Base-by-base conservation (phyloP, 768 basidiomycete genomes). In the Auriscalpium microsporum region DNA sequence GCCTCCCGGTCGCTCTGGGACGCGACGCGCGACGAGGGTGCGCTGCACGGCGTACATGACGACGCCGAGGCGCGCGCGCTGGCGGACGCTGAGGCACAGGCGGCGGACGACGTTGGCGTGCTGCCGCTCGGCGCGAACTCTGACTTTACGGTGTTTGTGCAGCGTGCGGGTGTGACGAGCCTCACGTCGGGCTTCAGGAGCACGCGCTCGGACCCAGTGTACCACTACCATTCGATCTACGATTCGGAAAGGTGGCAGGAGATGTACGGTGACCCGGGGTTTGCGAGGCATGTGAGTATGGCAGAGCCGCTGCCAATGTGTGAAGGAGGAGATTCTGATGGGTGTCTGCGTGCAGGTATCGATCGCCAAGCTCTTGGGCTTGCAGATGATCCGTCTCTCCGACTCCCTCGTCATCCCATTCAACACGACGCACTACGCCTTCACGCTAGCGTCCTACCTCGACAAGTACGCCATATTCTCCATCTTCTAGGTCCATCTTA, bases 81-180 rank as follows among this genome's bases (percentile, higher is more conserved):
- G 52, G 77, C 78, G 62, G 66, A 74, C 19, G 63, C 69, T 17
- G 64, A 69, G 13, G 67, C 76, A 58, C 55, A n/a, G 48, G 64
- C 63, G 2, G 59, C 67, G 3, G 66, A 67, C 33, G 65, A 71
- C 28, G 67, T 71, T 10, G 78, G 76, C 19, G 69, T 93, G 37
- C 38, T 44, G 0, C 78, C 88, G 14, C 72, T 93, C 16, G 91
- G 91, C 44, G 88, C 85, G 50, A 90, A 90, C 23, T 91, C 88
- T 55, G 95, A 97, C 69, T 97, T 78, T 62, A 96, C 94, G 0
- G 86, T 91, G 10, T 96, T 97, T 73, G 70, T 98, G 63, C 91
- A 97, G 68, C 75, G 84, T 44, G 73, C 83, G 50, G 87, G 87
- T 2, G 79, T 54, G n/a, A 57, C 61, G 9, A 54, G 63, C 2